These are phyloP conservation scores for Leptomonas seymouri DNA, from an alignment of 208 protist genomes.

Conservation along the genomic window DNA sequence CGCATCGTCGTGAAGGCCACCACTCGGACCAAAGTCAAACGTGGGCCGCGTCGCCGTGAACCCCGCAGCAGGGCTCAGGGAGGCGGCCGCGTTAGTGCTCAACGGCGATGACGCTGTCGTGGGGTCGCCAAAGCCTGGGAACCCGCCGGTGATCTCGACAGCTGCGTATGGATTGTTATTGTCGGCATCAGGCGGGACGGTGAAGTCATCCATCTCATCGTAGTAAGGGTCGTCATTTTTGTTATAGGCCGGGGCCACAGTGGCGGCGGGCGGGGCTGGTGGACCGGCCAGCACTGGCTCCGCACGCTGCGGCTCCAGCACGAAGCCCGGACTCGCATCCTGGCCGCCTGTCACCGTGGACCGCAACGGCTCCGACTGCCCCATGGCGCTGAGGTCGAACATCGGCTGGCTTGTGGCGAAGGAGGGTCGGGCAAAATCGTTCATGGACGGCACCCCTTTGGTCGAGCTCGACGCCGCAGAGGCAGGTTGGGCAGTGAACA, in stretches of 20 bases:
- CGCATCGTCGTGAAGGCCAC: conserved; percentile 10
- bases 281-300: conserved; percentile 3
- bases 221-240: conserved; percentile 67
- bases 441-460: conserved; percentile 15
- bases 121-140: conserved; percentile 33
- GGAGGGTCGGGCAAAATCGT: conserved; percentile 22
- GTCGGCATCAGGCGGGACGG: conserved; percentile 25
- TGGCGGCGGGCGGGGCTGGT: conserved; percentile 16
- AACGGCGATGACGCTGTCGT: conserved; percentile 1
- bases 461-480: conserved; percentile 5
- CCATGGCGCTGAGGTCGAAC: conserved; percentile 37
- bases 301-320: conserved; percentile 33
- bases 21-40: conserved; percentile 62
- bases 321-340: conserved; percentile 23
- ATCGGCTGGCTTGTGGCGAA: conserved; percentile 10
- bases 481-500: conserved; percentile 44
- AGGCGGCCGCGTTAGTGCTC: not conserved
- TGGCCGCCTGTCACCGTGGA: not conserved
- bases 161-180: conserved; percentile 20
- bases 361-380: conserved; percentile 11
- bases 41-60: conserved; percentile 39
- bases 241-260: conserved; percentile 22
- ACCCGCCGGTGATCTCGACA: conserved; percentile 44
- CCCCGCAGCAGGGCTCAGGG: not conserved
- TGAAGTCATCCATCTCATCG: conserved; percentile 81